Conservation (phyloP, 2,329 filamentous ascomycete genomes). For the Trichophyton mentagrophytes region DNA sequence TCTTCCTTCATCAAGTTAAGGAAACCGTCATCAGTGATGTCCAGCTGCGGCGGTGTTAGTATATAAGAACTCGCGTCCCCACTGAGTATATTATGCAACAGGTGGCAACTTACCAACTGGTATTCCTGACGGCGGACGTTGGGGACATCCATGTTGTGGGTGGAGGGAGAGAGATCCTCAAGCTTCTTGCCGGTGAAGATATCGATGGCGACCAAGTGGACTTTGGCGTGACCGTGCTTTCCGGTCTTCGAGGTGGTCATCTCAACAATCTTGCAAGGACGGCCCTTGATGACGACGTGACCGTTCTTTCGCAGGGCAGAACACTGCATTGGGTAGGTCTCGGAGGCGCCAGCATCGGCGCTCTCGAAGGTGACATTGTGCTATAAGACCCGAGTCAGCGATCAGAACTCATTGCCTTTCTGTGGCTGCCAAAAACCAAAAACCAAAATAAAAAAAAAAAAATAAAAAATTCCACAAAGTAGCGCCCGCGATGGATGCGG, state of each 20-base stretch:
- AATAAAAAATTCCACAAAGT: no score
- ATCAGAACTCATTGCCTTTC: neutral
- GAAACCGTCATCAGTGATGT: conserved; percentile 87
- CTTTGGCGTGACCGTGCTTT: conserved; percentile 99
- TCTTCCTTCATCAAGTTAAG: conserved; percentile 84
- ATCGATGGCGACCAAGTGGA: conserved; percentile 93
- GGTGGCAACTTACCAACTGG: conserved; percentile 63
- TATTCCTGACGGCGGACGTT: conserved; percentile 83
- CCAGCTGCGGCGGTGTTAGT: conserved; percentile 45
- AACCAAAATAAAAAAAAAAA: no score
- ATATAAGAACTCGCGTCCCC: neutral
- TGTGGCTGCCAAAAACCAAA: neutral
- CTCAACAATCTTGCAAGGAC: conserved; percentile 99
- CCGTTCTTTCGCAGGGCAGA: conserved; percentile 99
- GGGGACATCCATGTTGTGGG: conserved; percentile 78
- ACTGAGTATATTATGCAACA: neutral
- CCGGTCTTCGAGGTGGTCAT: conserved; percentile 99
- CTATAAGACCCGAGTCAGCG: conserved; percentile 28
- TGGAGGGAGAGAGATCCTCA: conserved; percentile 96
- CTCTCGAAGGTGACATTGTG: conserved; percentile 75
- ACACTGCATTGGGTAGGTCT: conserved; percentile 96
- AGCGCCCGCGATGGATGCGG: conserved; percentile 13
- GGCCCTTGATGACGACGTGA: conserved; percentile 94
- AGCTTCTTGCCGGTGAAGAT: conserved; percentile 99
- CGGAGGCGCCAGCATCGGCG: conserved; percentile 90